Evolutionary conservation across 129 eudicot genomes (phyloP).

Genomic region (Deinandra increscens): DNA sequence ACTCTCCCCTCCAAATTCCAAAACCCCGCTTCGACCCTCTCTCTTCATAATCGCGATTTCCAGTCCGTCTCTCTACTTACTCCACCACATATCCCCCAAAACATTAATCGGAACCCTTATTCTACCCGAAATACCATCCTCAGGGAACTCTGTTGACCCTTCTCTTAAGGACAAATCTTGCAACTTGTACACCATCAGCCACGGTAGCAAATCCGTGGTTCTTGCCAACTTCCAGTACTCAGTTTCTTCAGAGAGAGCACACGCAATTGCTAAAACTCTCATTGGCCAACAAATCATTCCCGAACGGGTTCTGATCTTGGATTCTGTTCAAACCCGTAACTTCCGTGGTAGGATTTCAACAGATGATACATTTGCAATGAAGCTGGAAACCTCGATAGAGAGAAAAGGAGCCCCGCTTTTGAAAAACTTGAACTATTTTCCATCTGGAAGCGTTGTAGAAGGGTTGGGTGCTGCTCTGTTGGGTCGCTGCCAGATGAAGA

Average conservation of each 20-base stretch:
- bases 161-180: conserved; percentile 80
- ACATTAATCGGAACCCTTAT: conserved; percentile 64
- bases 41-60: conserved; percentile 81
- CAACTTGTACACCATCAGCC: conserved; percentile 63
- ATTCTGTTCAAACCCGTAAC: conserved; percentile 70
- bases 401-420: conserved; percentile 45
- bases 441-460: conserved; percentile 90
- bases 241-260: conserved; percentile 69
- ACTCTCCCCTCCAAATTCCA: conserved; percentile 48
- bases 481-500: conserved; percentile 71
- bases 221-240: conserved; percentile 64
- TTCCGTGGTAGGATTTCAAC: conserved; percentile 84
- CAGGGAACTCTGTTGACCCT: conserved; percentile 68
- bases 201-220: conserved; percentile 42
- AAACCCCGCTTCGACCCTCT: conserved; percentile 55
- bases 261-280: conserved; percentile 57
- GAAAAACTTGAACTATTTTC: conserved; percentile 58
- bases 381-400: conserved; percentile 67
- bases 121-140: conserved; percentile 73
- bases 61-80: conserved; percentile 64
- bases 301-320: conserved; percentile 69
- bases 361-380: conserved; percentile 78
- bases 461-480: conserved; percentile 89
- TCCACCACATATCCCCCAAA: conserved; percentile 73
- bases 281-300: conserved; percentile 68